Base-by-base conservation (phyloP, 768 basidiomycete species). In the Lentinus brumalis region DNA sequence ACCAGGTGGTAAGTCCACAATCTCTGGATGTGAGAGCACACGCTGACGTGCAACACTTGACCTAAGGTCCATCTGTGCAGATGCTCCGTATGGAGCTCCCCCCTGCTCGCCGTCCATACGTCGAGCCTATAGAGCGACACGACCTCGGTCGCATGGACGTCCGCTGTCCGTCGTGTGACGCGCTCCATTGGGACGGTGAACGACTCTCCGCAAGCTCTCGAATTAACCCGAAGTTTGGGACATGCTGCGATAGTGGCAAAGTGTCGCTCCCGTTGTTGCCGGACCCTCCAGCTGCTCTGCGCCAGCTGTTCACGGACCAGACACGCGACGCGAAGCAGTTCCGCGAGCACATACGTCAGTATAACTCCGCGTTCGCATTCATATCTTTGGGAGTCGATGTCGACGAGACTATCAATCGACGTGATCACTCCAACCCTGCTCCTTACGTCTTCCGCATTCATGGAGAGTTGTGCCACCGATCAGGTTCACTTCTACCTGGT, bases 331-430 rank as follows among this genome's bases (percentile, higher is more conserved):
- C 70, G 10, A 60, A 59, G 29, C 55, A 66, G 5, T 79, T 79
- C 31, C 72, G 71, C 1, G 56, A 64, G 5, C 66, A 79, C 5
- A 78, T 80, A 8, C 64, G 73, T 11, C 73, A 76, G 30, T 81
- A 81, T 45, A 83, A 82, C 54, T 63, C 66, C 40, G 74, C 80
- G 1, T 67, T 81, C 49, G 67, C 78, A 0, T 79, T 80, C 56
- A 77, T 75, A 0, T 80, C 78, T 0, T 32, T 80, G 0, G 72
- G 73, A 10, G 72, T 74, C 1, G 47, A 61, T 5, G 62, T 74
- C 29, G 76, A 79, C 57, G 39, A 71, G 14, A 54, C 60, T 3
- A 53, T 75, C 32, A 69, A 72, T 50, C 42, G 6, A 2, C 15
- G 64, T 65, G 67, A 72, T 59, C 18, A 67, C 65, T 76, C 75